Percentiles rank a stretch among this genome's conserved stretches.
phyloP scores from a whole-genome alignment of 2,329 filamentous ascomycete species.

The Blastomyces gilchristii region DNA sequence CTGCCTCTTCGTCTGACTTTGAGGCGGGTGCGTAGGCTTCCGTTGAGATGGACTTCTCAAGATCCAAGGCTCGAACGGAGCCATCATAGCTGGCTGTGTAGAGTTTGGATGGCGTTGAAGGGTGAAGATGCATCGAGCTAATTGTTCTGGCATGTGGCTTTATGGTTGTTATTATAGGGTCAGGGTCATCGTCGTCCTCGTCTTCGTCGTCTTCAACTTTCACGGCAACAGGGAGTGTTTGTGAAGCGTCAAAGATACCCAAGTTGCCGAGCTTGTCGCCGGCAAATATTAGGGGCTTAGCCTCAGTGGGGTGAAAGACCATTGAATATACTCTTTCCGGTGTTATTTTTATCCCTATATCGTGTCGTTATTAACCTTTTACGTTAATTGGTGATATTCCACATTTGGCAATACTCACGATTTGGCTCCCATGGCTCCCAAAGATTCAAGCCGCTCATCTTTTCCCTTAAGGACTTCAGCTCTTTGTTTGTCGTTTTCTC shows the following conservation, averaged over 20 bases:
- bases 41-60: constrained; percentile 66
- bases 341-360: constrained; percentile 73
- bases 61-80: constrained; percentile 75
- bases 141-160: constrained; percentile 88
- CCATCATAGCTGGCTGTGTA: constrained; percentile 89
- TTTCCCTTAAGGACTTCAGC: constrained; percentile 60
- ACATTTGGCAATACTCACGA: constrained; percentile 40
- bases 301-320: constrained; percentile 73
- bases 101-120: constrained; percentile 60
- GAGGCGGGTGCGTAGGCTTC: constrained; percentile 71
- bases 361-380: constrained; percentile 1
- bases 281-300: constrained; percentile 83
- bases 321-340: constrained; percentile 80
- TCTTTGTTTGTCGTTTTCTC: constrained; percentile 68
- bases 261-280: constrained; percentile 89
- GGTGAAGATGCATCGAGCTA: constrained; percentile 68
- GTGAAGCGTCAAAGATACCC: constrained; percentile 82
- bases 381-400: not conserved
- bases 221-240: constrained; percentile 46
- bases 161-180: constrained; percentile 76
- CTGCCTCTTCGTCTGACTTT: constrained; percentile 59
- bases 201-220: constrained; percentile 54
- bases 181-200: constrained; percentile 52
- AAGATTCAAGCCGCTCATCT: constrained; percentile 65
- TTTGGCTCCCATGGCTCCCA: constrained; percentile 79